A percentile compares a stretch with the other conserved stretches of the same genome.
These are phyloP conservation scores for Fragaria ananassa DNA, from an alignment of 306 rosid genomes.

Conservation along the genomic window DNA sequence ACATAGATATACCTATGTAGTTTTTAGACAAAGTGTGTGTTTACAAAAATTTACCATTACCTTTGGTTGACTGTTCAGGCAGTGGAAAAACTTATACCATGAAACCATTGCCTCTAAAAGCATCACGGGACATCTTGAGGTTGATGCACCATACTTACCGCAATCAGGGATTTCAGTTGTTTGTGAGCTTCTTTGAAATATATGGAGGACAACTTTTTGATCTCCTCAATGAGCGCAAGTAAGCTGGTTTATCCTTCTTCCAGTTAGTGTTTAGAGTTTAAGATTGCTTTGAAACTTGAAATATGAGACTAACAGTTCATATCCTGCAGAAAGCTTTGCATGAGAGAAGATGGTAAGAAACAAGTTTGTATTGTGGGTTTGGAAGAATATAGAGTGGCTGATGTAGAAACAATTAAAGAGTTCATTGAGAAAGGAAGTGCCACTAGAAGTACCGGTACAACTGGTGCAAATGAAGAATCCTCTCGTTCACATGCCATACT, in stretches of 20 bases:
- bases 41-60: constrained; percentile 13
- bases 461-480: constrained; percentile 99
- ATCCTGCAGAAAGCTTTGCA: constrained; percentile 83
- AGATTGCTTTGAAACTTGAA: constrained; percentile 19
- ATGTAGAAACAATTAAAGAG: constrained; percentile 91
- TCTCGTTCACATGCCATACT: constrained; percentile 99
- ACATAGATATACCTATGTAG: background rate
- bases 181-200: constrained; percentile 96
- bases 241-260: constrained; percentile 31
- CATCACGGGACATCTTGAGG: constrained; percentile 92
- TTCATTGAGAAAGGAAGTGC: constrained; percentile 91
- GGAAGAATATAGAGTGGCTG: constrained; percentile 90
- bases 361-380: constrained; percentile 98
- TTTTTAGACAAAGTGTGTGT: background rate
- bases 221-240: constrained; percentile 95
- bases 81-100: constrained; percentile 96
- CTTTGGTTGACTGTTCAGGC: constrained; percentile 47
- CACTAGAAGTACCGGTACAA: constrained; percentile 94
- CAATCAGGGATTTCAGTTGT: constrained; percentile 85
- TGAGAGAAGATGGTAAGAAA: constrained; percentile 98
- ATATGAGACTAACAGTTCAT: constrained; percentile 15
- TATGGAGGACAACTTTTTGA: constrained; percentile 97
- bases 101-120: constrained; percentile 96
- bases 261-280: constrained; percentile 5
- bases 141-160: constrained; percentile 95